Evolutionary conservation across 164 flowering plant species (phyloP).

Genomic region (Magnolia sinica): DNA sequence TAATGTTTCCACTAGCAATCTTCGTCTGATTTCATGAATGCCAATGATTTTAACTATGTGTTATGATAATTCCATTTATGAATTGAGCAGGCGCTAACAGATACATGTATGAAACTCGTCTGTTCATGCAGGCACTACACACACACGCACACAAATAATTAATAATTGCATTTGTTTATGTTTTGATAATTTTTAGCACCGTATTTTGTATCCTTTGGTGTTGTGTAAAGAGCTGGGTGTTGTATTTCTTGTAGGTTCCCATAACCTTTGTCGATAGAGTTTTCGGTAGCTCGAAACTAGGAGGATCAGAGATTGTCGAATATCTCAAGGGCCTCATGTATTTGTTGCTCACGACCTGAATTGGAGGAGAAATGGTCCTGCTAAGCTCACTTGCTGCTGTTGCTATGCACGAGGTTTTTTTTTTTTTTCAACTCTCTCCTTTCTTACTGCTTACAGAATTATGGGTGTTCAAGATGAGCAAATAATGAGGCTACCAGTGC

Average conservation of each 20-base stretch:
- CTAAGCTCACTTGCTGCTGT: neutral
- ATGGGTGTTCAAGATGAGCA: neutral
- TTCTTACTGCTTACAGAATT: neutral
- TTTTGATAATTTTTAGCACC: too few species aligned
- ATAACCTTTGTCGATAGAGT: conserved; percentile 96
- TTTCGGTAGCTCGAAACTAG: conserved; percentile 94
- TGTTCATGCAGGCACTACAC: too few species aligned
- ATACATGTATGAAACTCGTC: too few species aligned
- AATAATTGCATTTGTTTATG: neutral
- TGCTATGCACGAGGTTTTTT: neutral
- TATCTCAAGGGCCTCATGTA: conserved; percentile 87
- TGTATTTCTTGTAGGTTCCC: conserved; percentile 60
- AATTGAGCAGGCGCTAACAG: too few species aligned
- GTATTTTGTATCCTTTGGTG: neutral
- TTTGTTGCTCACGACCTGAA: conserved; percentile 72
- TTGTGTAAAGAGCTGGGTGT: neutral
- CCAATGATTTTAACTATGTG: too few species aligned
- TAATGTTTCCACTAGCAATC: too few species aligned
- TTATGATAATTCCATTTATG: too few species aligned
- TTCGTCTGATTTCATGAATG: too few species aligned
- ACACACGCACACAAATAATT: too few species aligned
- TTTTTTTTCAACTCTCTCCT: neutral
- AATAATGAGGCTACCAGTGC: neutral
- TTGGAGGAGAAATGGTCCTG: neutral
- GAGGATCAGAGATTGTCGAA: conserved; percentile 97